Evolutionary conservation across 805 yeast species (phyloP), one percentile per base, ranked within the genome.

Genomic region (Zygosaccharomyces pseudorouxii): DNA sequence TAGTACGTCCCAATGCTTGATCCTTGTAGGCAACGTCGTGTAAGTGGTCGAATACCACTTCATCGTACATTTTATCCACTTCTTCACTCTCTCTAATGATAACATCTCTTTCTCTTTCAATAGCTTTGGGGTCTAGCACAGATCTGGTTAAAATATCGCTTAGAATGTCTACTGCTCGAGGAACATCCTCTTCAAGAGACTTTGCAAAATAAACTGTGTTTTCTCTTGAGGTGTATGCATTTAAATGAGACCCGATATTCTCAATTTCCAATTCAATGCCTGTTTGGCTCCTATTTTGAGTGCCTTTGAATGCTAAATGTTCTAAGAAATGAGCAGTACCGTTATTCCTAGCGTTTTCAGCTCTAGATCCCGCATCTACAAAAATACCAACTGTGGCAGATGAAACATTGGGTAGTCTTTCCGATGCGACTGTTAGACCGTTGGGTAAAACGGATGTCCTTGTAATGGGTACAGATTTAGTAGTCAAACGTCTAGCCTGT

Each of bases 271-370:
- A 73, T 69, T 93, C 99, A 48, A 93, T 75, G 51, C 81, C 81
- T 49, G 81, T 74, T 72, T 93, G 98, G 10, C 88, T 72, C 65
- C 99, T 79, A 48, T 75, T 76, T 46, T 76, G 69, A 11, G 99
- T 93, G 20, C 99, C 99, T 55, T 93, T 93, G 74, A 93, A 93
- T 8, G 98, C 95, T 62, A 93, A 74, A 70, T 93, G 99, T 69
- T 93, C 99, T 49, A 93, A 72, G 65, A 93, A 93, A 71, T 93
- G 99, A 0, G 99, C 99, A 6, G 98, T 90, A 42, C 99, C 99
- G 58, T 89, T 89, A 62, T 77, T 77, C 60, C 86, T 81, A 40
- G 75, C 74, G 60, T 81, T 84, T 69, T 93, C 99, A 3, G 98
- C 98, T 53, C 99, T 77, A 3, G 97, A 90, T 2, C 99, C 99